phyloP scores from a whole-genome alignment of 176 grass and related monocot genomes.

The Carex pumila region DNA sequence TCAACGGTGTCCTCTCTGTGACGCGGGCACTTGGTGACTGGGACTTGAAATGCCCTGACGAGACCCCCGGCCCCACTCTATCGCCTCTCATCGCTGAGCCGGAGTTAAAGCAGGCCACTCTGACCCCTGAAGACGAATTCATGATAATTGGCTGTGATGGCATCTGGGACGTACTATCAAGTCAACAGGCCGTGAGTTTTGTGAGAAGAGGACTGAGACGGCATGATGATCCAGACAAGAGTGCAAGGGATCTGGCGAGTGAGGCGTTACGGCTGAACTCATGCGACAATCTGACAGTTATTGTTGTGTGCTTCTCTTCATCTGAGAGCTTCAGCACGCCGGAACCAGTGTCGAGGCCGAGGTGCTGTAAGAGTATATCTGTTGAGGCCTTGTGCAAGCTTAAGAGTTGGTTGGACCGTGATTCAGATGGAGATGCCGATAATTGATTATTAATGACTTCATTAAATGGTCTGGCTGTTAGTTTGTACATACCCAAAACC shows the following conservation, averaged over 20 bases:
- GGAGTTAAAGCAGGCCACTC: constrained; percentile 43
- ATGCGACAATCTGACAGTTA: constrained; percentile 61
- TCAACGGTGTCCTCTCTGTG: constrained; percentile 74
- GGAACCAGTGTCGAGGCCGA: background rate
- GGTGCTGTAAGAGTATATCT: constrained; percentile 60
- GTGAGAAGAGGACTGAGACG: constrained; percentile 44
- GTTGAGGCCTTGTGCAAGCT: constrained; percentile 55
- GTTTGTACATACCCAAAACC: background rate
- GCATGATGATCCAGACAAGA: constrained; percentile 46
- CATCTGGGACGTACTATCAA: constrained; percentile 74
- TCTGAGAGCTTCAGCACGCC: constrained; percentile 18
- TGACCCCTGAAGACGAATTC: constrained; percentile 59
- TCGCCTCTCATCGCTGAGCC: constrained; percentile 76
- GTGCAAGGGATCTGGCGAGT: constrained; percentile 60
- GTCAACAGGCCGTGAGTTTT: constrained; percentile 57
- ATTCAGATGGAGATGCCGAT: background rate
- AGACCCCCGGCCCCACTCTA: background rate
- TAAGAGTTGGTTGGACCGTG: constrained; percentile 45
- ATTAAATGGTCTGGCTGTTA: constrained; percentile 22
- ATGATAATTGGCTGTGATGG: constrained; percentile 73
- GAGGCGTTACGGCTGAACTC: constrained; percentile 60
- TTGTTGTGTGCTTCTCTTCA: constrained; percentile 45
- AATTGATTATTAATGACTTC: background rate
- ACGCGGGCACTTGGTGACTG: constrained; percentile 80
- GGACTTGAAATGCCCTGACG: constrained; percentile 65